Conservation (phyloP, 352 stramenopile species). For the Thalassiosira hispida region DNA sequence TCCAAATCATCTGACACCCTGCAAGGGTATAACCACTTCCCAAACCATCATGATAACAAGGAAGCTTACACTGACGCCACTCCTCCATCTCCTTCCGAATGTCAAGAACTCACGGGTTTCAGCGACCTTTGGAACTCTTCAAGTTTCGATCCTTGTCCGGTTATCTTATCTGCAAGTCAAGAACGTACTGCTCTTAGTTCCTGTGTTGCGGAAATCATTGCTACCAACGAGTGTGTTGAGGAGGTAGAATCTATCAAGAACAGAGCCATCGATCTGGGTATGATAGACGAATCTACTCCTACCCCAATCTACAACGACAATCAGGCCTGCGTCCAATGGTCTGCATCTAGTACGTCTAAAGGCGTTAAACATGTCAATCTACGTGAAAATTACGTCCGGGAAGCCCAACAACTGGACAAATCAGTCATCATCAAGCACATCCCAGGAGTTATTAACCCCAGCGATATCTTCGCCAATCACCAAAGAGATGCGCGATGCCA, state of each 20-base stretch:
- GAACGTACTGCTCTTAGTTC: not conserved
- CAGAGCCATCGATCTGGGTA: not conserved
- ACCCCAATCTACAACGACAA: conserved; percentile 22
- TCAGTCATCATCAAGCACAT: conserved; percentile 7
- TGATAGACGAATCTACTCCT: not conserved
- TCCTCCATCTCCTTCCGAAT: not conserved
- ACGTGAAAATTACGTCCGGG: not conserved
- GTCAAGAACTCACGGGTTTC: not conserved
- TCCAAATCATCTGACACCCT: not conserved
- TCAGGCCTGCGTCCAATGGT: not conserved
- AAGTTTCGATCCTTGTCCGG: conserved; percentile 4
- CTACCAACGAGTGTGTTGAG: conserved; percentile 3
- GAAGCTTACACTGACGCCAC: conserved; percentile 9
- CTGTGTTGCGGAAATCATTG: conserved; percentile 14
- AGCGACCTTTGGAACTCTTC: conserved; percentile 5
- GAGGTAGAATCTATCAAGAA: not conserved
- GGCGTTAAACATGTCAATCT: conserved; percentile 10
- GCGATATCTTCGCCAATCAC: not conserved
- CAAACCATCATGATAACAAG: not conserved
- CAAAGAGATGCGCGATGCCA: not conserved
- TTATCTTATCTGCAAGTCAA: conserved; percentile 2
- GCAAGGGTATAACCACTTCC: conserved; percentile 1
- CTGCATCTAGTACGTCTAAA: not conserved
- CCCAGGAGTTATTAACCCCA: not conserved
- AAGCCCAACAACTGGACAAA: not conserved